These are phyloP conservation scores for Medicago lupulina DNA, from an alignment of 306 rosid species.

Conservation along the genomic window DNA sequence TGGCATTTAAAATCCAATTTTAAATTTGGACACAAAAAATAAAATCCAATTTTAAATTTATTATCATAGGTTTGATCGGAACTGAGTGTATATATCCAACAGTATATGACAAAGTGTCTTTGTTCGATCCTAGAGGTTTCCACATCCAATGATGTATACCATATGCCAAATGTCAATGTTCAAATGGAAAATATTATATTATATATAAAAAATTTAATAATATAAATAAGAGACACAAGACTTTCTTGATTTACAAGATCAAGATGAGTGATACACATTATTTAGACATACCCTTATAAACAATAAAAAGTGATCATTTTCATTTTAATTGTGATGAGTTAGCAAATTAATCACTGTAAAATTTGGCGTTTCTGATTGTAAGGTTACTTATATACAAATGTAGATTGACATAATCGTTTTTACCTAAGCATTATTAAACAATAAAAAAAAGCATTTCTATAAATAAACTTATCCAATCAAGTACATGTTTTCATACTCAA, in stretches of 20 bases:
- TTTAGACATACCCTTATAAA: neutral
- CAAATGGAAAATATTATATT: neutral
- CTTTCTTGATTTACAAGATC: neutral
- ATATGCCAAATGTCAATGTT: slow-evolving; percentile 28
- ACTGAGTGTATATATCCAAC: slow-evolving; percentile 8
- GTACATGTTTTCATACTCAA: no score
- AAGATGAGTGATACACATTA: neutral
- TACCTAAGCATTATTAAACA: neutral
- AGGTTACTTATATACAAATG: slow-evolving; percentile 15
- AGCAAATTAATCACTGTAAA: neutral
- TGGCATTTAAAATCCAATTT: neutral
- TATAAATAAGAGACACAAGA: neutral
- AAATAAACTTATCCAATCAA: no score
- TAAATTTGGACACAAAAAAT: no score
- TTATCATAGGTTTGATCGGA: neutral
- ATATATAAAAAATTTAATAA: neutral
- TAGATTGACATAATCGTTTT: slow-evolving; percentile 2
- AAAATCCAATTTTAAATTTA: neutral
- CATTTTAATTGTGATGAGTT: neutral
- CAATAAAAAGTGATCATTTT: neutral
- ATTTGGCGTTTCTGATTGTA: slow-evolving; percentile 15
- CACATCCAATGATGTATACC: neutral
- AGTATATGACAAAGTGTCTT: slow-evolving; percentile 12
- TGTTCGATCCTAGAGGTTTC: neutral
- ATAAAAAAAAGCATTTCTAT: neutral